Percentiles rank a stretch among this genome's conserved stretches.
These are phyloP conservation scores for Ailanthus altissimus DNA, from an alignment of 345 rosid species.

Conservation along the genomic window DNA sequence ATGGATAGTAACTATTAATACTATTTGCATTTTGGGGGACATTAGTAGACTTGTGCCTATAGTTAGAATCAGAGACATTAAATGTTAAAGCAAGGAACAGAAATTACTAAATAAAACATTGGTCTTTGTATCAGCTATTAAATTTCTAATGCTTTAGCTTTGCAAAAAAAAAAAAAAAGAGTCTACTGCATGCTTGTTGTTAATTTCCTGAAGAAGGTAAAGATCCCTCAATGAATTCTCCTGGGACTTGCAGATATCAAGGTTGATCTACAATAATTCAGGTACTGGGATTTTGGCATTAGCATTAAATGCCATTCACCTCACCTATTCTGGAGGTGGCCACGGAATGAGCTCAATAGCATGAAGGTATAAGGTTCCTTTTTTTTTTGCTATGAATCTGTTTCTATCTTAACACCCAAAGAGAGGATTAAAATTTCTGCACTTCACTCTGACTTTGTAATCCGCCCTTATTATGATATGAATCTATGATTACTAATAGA, in stretches of 20 bases:
- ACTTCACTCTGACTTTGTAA: background rate
- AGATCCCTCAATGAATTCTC: background rate
- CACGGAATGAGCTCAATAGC: conserved; percentile 26
- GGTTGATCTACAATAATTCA: conserved; percentile 43
- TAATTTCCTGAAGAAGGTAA: background rate
- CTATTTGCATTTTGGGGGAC: background rate
- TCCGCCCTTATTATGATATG: background rate
- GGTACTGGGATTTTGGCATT: conserved; percentile 45
- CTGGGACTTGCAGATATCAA: conserved; percentile 33
- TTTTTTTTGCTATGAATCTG: background rate
- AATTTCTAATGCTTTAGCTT: background rate
- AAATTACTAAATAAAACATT: background rate
- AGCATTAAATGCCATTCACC: conserved; percentile 36
- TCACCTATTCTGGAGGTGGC: conserved; percentile 48
- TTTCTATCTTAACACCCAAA: background rate
- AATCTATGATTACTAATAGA: background rate
- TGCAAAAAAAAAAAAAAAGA: background rate
- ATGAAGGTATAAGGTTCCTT: conserved; percentile 34
- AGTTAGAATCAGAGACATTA: background rate
- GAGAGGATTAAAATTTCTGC: background rate
- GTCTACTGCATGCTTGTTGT: background rate
- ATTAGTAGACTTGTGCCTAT: too few species aligned
- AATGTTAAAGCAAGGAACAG: background rate
- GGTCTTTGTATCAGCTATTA: background rate
- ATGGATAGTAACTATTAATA: background rate